These are phyloP conservation scores for Mesembryanthemum crystallinum DNA, from an alignment of 148 eudicot species.

Conservation along the genomic window DNA sequence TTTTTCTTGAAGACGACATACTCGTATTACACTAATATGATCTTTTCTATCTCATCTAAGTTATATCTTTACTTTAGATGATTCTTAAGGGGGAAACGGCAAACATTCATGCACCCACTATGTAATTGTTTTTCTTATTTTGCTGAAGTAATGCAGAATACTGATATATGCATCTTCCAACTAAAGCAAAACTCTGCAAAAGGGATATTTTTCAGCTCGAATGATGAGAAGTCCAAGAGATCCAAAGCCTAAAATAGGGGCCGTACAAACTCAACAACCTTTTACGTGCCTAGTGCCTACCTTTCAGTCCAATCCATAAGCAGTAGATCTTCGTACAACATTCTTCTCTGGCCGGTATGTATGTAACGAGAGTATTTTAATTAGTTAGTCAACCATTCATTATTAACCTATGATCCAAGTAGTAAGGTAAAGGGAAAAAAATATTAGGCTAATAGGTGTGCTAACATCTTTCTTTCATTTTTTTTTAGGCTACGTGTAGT, in stretches of 20 bases:
- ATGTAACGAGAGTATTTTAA: too few species aligned
- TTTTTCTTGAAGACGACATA: too few species aligned
- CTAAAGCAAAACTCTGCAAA: neutral
- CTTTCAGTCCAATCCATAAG: neutral
- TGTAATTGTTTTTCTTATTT: neutral
- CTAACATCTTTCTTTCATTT: too few species aligned
- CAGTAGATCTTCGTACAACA: neutral
- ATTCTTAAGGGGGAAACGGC: neutral
- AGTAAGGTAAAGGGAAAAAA: too few species aligned
- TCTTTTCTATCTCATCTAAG: too few species aligned
- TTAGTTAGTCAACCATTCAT: too few species aligned
- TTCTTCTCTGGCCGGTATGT: neutral
- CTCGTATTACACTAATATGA: too few species aligned
- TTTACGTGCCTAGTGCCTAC: neutral
- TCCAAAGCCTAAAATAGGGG: neutral
- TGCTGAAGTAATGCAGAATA: too few species aligned
- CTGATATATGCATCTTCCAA: neutral
- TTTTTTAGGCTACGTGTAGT: too few species aligned
- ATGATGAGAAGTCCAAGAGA: conserved; percentile 7
- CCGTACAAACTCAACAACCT: neutral
- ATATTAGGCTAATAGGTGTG: too few species aligned
- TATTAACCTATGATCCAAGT: too few species aligned
- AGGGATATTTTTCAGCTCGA: neutral
- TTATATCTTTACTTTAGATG: too few species aligned
- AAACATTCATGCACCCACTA: conserved; percentile 23